A percentile compares a stretch with the other conserved stretches of the same genome.
Conservation (phyloP, 306 rosid genomes). For the Fragaria nilgerrensis region DNA sequence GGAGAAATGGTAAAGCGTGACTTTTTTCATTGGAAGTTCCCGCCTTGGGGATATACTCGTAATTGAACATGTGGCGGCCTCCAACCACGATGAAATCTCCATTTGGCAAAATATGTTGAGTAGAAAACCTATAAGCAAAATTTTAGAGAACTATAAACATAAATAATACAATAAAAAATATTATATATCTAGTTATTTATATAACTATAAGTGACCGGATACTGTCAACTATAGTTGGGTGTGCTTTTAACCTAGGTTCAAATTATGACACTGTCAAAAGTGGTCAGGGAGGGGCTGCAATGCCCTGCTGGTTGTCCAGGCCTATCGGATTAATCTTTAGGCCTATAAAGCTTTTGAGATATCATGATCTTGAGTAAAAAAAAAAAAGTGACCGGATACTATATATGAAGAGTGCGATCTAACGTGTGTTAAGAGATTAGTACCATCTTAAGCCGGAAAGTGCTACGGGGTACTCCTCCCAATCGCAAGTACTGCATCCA, state of each 20-base stretch:
- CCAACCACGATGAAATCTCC: slow-evolving; percentile 62
- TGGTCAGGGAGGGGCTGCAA: no score
- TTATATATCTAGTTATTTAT: no score
- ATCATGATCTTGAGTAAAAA: no score
- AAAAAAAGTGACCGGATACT: not conserved
- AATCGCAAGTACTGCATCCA: slow-evolving; percentile 28
- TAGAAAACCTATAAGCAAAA: slow-evolving; percentile 41
- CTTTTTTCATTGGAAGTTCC: not conserved
- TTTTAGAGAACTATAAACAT: not conserved
- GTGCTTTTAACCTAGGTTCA: no score
- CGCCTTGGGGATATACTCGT: slow-evolving; percentile 50
- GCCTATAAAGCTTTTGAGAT: no score
- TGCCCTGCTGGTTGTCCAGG: no score
- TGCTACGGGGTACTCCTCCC: slow-evolving; percentile 34
- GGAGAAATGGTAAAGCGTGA: slow-evolving; percentile 44
- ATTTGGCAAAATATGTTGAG: slow-evolving; percentile 59
- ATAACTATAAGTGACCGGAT: not conserved
- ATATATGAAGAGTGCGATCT: no score
- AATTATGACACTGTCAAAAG: no score
- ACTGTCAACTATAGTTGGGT: no score
- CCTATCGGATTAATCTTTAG: no score
- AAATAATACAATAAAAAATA: no score
- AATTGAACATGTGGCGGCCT: slow-evolving; percentile 48
- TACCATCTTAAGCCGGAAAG: slow-evolving; percentile 6
- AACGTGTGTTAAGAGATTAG: not conserved